phyloP scores from a whole-genome alignment of 441 rosid genomes.

The Cnidoscolus chayamansa region DNA sequence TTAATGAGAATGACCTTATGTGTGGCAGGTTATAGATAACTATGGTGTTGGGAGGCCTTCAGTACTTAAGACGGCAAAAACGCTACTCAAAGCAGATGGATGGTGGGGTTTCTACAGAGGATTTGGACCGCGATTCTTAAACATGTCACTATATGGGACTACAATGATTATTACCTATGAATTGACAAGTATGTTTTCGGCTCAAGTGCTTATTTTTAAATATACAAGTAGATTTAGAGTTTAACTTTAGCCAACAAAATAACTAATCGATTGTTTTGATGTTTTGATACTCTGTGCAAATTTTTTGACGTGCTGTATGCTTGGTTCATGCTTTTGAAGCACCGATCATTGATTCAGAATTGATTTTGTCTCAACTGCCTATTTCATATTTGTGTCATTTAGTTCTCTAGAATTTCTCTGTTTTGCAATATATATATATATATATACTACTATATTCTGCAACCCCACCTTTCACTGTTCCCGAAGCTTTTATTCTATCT shows the following conservation, averaged over 20 bases:
- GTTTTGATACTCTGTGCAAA: no score
- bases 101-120: constrained; percentile 74
- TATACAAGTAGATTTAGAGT: no score
- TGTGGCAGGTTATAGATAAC: constrained; percentile 55
- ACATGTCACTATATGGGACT: constrained; percentile 64
- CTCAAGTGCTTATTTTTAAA: background rate
- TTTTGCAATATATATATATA: background rate
- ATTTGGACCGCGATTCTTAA: constrained; percentile 59
- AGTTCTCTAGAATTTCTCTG: background rate
- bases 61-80: constrained; percentile 46
- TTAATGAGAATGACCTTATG: constrained; percentile 23
- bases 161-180: constrained; percentile 71
- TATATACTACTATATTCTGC: no score
- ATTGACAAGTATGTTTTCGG: constrained; percentile 48
- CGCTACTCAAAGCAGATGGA: constrained; percentile 52
- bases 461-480: background rate
- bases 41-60: constrained; percentile 60
- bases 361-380: background rate
- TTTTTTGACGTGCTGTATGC: no score
- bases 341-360: background rate
- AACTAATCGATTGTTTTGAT: no score
- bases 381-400: background rate
- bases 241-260: background rate
- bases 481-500: background rate
- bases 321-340: background rate